Evolutionary conservation across 495 filamentous ascomycete genomes (phyloP).

Genomic region (Cryomyces minteri): DNA sequence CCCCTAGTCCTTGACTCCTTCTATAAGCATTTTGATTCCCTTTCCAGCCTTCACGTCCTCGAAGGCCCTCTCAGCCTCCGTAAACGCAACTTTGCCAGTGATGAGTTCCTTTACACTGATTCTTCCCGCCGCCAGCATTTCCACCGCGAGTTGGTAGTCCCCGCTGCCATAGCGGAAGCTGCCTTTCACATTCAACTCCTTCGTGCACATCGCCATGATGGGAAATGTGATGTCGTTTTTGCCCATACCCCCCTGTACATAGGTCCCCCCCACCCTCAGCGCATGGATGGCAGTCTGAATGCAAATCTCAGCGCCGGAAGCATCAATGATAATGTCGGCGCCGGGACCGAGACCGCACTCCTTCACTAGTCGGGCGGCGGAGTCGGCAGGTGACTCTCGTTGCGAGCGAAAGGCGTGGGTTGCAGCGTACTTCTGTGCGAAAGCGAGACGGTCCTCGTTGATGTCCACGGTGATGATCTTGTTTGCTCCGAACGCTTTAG

Average conservation of each 20-base stretch:
- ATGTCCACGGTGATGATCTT: slow-evolving; percentile 65
- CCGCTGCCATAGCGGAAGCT: slow-evolving; percentile 70
- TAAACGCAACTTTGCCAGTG: slow-evolving; percentile 48
- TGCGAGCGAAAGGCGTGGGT: slow-evolving; percentile 44
- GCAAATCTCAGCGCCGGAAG: slow-evolving; percentile 57
- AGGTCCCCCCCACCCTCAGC: slow-evolving; percentile 53
- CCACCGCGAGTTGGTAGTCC: slow-evolving; percentile 62
- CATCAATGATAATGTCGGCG: slow-evolving; percentile 68
- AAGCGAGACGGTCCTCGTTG: slow-evolving; percentile 44
- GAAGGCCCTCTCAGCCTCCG: slow-evolving; percentile 60
- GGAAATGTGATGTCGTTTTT: slow-evolving; percentile 60
- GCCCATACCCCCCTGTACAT: slow-evolving; percentile 77
- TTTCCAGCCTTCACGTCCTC: slow-evolving; percentile 55
- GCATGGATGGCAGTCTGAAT: slow-evolving; percentile 59
- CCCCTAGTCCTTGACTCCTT: slow-evolving; percentile 24
- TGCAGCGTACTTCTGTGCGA: slow-evolving; percentile 47
- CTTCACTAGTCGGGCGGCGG: slow-evolving; percentile 36
- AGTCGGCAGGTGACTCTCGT: slow-evolving; percentile 38
- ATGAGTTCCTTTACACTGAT: slow-evolving; percentile 57
- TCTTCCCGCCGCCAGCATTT: slow-evolving; percentile 41
- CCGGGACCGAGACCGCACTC: slow-evolving; percentile 35
- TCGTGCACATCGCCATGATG: slow-evolving; percentile 60
- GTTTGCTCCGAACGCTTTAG: slow-evolving; percentile 56
- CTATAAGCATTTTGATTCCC: slow-evolving; percentile 75
- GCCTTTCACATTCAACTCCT: slow-evolving; percentile 66